phyloP scores from a whole-genome alignment of 805 yeast genomes.

The Candida sithepensis region DNA sequence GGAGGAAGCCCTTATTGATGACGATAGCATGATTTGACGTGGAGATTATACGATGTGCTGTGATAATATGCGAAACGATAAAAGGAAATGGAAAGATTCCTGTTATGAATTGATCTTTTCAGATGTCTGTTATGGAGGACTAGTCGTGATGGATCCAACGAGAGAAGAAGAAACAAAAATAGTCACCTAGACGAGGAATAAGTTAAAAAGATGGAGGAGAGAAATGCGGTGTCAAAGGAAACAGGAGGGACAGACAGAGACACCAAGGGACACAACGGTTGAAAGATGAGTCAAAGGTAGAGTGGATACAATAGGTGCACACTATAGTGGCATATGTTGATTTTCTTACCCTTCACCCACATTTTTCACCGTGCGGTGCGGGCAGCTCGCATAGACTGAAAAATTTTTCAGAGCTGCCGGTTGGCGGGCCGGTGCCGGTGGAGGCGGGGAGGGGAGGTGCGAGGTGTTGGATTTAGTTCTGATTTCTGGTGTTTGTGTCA shows the following conservation, averaged over 20 bases:
- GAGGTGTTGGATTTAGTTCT: too few species aligned
- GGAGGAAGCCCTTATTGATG: conserved; percentile 9
- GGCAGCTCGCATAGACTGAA: background rate
- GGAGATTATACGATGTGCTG: background rate
- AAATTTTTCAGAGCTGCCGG: conserved; percentile 1
- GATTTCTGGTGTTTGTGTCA: too few species aligned
- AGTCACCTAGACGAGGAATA: too few species aligned
- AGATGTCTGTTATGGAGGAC: too few species aligned
- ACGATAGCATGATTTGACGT: conserved; percentile 3
- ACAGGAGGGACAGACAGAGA: background rate
- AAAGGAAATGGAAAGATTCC: background rate
- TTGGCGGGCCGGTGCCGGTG: too few species aligned
- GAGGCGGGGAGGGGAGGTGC: too few species aligned
- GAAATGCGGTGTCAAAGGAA: too few species aligned
- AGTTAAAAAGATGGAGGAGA: background rate
- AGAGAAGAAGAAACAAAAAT: too few species aligned
- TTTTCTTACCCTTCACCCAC: background rate
- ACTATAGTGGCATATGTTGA: background rate
- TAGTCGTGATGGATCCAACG: too few species aligned
- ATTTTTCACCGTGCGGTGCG: background rate
- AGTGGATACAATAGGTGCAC: background rate
- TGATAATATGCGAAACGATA: too few species aligned
- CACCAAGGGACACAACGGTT: background rate
- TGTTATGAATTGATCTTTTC: too few species aligned
- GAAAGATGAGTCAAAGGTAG: background rate